Conservation (phyloP, 1,139 yeast genomes). For the Protomyces arabidopsidicola region DNA sequence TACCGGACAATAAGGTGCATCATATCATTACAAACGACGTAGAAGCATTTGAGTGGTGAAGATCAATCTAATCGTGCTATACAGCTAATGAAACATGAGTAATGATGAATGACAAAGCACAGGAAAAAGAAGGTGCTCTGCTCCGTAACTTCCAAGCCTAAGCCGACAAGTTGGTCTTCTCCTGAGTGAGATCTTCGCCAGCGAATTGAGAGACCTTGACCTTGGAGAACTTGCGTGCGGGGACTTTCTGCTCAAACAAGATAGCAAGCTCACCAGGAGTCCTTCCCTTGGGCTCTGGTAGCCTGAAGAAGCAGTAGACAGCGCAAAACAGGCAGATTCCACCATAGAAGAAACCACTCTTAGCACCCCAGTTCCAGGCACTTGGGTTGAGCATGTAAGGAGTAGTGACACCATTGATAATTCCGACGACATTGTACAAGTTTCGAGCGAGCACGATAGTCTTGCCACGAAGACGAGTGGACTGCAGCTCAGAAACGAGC, state of each 20-base stretch:
- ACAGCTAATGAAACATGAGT: too few relatives aligned
- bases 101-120: too few relatives aligned
- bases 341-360: constrained; percentile 57
- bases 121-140: too few relatives aligned
- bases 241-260: constrained; percentile 46
- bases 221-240: constrained; percentile 47
- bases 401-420: constrained; percentile 47
- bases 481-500: constrained; percentile 55
- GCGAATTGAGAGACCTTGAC: background rate
- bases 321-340: constrained; percentile 45
- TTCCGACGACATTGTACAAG: constrained; percentile 46
- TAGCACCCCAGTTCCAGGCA: constrained; percentile 56
- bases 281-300: constrained; percentile 57
- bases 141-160: background rate
- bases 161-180: background rate
- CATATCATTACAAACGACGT: too few relatives aligned
- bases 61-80: too few relatives aligned
- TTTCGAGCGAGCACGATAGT: constrained; percentile 56
- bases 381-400: constrained; percentile 62
- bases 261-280: constrained; percentile 58
- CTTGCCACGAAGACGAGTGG: constrained; percentile 53
- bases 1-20: too few relatives aligned
- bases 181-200: background rate
- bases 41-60: too few relatives aligned
- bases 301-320: constrained; percentile 49